Evolutionary conservation across 2,329 filamentous ascomycete genomes (phyloP).

Genomic region (Xylaria sp.): DNA sequence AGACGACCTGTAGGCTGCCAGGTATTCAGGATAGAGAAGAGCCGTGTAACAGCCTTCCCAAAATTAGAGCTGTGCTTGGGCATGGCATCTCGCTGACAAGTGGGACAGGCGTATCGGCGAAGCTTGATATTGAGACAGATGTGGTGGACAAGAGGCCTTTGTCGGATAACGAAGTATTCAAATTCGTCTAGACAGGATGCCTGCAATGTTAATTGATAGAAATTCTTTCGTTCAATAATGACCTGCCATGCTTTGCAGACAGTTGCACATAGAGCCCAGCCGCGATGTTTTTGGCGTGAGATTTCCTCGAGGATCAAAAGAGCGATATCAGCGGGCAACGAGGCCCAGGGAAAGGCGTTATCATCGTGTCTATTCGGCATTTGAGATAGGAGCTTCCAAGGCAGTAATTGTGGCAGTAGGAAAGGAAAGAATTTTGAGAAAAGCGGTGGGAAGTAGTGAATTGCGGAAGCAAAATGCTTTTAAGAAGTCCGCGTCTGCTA

Average conservation of each 20-base stretch:
- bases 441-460: too few species aligned
- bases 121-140: conserved; percentile 49
- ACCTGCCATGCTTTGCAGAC: conserved; percentile 52
- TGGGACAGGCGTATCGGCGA: conserved; percentile 41
- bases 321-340: conserved; percentile 20
- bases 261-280: conserved; percentile 48
- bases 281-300: conserved; percentile 36
- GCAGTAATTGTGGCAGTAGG: too few species aligned
- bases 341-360: too few species aligned
- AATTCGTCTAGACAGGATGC: conserved; percentile 44
- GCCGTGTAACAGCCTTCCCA: conserved; percentile 40
- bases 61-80: conserved; percentile 38
- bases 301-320: conserved; percentile 22
- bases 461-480: too few species aligned
- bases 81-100: conserved; percentile 15
- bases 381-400: too few species aligned
- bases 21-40: conserved; percentile 48
- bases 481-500: too few species aligned
- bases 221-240: conserved; percentile 47
- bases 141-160: conserved; percentile 45
- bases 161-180: conserved; percentile 37
- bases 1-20: conserved; percentile 46
- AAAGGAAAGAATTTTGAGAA: too few species aligned
- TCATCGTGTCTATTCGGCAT: too few species aligned
- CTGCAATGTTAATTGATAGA: conserved; percentile 44